phyloP scores from a whole-genome alignment of 228 moss, liverwort and hornwort genomes.

The Sphagnum magellanicum region DNA sequence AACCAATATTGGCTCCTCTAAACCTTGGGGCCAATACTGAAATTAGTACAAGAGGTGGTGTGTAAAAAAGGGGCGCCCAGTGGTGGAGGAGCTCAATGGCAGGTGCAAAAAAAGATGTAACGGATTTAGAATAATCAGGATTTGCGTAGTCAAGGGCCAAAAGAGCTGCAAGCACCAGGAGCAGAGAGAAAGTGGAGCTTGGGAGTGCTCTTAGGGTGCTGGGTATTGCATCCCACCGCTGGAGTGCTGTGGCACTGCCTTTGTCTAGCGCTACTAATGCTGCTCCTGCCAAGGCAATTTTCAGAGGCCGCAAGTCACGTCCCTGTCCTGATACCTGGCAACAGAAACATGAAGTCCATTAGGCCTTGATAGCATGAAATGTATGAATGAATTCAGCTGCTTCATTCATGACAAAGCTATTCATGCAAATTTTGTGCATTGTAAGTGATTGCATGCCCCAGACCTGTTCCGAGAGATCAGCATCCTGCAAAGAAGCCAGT shows the following conservation, averaged over 20 bases:
- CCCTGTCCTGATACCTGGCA: constrained; percentile 50
- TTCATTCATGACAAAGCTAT: not conserved
- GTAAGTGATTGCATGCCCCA: not conserved
- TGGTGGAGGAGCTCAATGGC: constrained; percentile 53
- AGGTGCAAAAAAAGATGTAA: constrained; percentile 37
- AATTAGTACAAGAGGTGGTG: constrained; percentile 44
- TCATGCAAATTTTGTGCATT: not conserved
- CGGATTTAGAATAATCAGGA: constrained; percentile 21
- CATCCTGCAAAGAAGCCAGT: constrained; percentile 32
- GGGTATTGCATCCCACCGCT: constrained; percentile 29
- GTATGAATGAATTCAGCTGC: not conserved
- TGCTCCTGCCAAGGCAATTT: constrained; percentile 47
- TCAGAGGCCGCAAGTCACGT: constrained; percentile 30
- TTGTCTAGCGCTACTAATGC: constrained; percentile 49
- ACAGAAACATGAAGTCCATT: constrained; percentile 3
- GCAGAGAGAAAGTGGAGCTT: constrained; percentile 38
- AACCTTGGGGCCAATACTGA: constrained; percentile 26
- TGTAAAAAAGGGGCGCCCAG: constrained; percentile 59
- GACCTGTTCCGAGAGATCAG: constrained; percentile 60
- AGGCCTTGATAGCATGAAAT: not conserved
- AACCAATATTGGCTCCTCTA: too few species aligned
- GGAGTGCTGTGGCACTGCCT: constrained; percentile 27
- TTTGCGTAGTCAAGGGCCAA: constrained; percentile 20
- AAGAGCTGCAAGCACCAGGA: constrained; percentile 38
- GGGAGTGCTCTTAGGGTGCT: constrained; percentile 31